These are phyloP conservation scores for Suaeda aralocaspica DNA, from an alignment of 148 eudicot genomes.

Conservation along the genomic window DNA sequence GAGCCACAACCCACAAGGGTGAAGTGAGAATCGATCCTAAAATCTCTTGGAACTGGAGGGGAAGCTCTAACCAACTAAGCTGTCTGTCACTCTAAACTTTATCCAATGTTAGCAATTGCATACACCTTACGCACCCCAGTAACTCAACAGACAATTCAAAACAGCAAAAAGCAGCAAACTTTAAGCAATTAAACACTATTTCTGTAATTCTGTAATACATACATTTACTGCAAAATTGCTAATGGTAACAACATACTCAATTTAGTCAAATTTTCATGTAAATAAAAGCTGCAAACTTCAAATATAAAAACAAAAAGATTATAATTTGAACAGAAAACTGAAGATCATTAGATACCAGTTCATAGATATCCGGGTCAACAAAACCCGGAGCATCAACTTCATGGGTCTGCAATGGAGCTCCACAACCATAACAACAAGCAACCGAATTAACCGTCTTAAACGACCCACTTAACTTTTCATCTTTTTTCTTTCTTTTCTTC, in stretches of 20 bases:
- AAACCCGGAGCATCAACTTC: constrained; percentile 83
- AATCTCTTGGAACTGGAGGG: too few species aligned
- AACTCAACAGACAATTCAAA: not conserved
- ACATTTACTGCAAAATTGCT: too few species aligned
- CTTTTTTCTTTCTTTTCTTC: constrained; percentile 48
- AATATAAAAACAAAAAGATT: not conserved
- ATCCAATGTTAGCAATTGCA: too few species aligned
- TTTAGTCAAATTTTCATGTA: not conserved
- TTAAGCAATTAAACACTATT: not conserved
- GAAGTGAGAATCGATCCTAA: too few species aligned
- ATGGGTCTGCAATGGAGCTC: constrained; percentile 77
- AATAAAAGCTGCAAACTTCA: not conserved
- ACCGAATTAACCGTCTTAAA: constrained; percentile 26
- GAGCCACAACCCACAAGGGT: too few species aligned
- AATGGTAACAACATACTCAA: too few species aligned
- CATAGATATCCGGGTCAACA: constrained; percentile 70
- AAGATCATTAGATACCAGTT: constrained; percentile 39
- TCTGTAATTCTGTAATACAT: not conserved
- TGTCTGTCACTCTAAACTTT: too few species aligned
- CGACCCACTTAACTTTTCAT: constrained; percentile 32
- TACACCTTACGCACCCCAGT: too few species aligned
- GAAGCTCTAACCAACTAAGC: too few species aligned
- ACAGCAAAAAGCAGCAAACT: not conserved
- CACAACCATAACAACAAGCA: constrained; percentile 82
- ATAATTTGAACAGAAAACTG: too few species aligned